Evolutionary conservation across 2,329 filamentous ascomycete genomes (phyloP), one percentile per base, ranked within the genome.

Genomic region (Hirsutella thompsonii): DNA sequence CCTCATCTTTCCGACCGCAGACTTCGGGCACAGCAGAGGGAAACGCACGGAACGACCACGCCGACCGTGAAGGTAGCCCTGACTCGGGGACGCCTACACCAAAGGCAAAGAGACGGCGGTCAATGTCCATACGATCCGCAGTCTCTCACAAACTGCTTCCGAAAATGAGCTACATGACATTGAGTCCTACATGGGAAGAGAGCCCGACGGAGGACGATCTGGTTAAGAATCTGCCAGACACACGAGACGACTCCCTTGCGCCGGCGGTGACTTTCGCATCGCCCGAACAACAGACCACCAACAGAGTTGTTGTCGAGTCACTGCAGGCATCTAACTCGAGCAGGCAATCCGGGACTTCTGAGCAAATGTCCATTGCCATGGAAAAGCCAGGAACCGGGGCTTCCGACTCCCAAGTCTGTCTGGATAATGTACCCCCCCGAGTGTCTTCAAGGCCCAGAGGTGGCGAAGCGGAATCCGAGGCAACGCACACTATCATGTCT

Each of bases 81-180:
- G 58, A 59, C n/a, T 57, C 60, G 2, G 57, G 55, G 30, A 64
- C 58, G 23, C 57, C 62, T 26, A 60, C 59, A 1, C 37, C 45
- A 8, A 45, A 45, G 19, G 36, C 51, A 37, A 50, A 33, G 20
- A 46, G 51, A 32, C 51, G 52, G 36, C 47, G 53, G 13, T 46
- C 49, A 3, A 48, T 44, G 19, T 46, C 44, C 4, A 37, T 45
- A 28, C 50, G 41, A 14, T 57, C 49, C 23, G 43, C 47, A 6
- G 26, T 38, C 9, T 54, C 53, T 1, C 51, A 48, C 9, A 51
- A 43, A 18, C 30, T 58, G 11, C 36, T 40, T 4, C 45, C 42
- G 16, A 52, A 48, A 33, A 46, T 52, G 13, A 55, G 54, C 23
- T 38, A 52, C 21, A 44, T 42, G 9, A 47, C 51, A 2, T 39